phyloP scores from a whole-genome alignment of 345 rosid genomes.

The Brassica incana region DNA sequence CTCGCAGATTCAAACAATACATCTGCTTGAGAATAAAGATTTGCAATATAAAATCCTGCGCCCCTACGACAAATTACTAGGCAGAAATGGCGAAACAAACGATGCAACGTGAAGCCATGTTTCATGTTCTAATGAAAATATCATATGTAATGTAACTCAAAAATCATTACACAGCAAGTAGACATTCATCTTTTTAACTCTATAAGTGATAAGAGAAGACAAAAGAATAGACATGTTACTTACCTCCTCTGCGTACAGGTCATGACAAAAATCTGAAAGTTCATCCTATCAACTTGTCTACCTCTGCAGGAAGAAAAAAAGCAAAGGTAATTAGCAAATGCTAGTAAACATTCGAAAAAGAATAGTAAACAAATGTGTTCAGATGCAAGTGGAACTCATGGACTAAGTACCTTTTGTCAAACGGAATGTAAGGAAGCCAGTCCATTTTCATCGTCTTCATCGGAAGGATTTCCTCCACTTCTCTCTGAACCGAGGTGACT shows the following conservation, averaged over 20 bases:
- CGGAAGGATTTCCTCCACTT: slow-evolving; percentile 88
- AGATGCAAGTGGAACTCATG: background rate
- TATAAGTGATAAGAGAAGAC: background rate
- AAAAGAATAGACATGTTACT: background rate
- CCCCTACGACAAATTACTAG: background rate
- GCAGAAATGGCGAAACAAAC: slow-evolving; percentile 2
- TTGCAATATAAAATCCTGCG: background rate
- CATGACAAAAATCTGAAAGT: slow-evolving; percentile 69
- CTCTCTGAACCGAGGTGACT: slow-evolving; percentile 95
- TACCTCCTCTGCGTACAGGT: slow-evolving; percentile 91
- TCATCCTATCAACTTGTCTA: slow-evolving; percentile 74
- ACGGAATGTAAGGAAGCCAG: slow-evolving; percentile 94
- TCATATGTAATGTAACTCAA: background rate
- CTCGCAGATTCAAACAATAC: slow-evolving; percentile 1
- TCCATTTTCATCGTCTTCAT: slow-evolving; percentile 99
- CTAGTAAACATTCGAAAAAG: background rate
- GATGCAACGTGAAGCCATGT: slow-evolving; percentile 9
- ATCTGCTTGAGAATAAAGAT: background rate
- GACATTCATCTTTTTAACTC: background rate
- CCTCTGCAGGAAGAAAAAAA: slow-evolving; percentile 53
- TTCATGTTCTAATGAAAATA: background rate
- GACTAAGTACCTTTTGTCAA: slow-evolving; percentile 66
- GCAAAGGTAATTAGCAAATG: slow-evolving; percentile 23
- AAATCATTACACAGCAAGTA: slow-evolving; percentile 10
- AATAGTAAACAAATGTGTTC: slow-evolving; percentile 6